These are phyloP conservation scores for Solanum hybrid DNA, from an alignment of 305 asterid species.

Conservation along the genomic window DNA sequence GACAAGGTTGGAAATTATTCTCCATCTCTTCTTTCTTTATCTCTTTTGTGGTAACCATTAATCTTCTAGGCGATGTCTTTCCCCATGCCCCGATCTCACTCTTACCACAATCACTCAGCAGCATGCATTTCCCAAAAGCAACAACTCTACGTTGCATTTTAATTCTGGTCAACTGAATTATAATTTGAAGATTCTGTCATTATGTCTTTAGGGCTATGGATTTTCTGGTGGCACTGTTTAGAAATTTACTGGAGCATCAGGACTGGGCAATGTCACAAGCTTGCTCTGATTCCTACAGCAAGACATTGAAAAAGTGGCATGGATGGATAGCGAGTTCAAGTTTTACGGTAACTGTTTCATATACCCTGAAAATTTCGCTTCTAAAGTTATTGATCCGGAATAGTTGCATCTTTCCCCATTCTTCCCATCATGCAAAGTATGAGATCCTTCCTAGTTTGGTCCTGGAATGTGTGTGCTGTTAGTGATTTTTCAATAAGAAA, in stretches of 20 bases:
- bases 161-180: neutral
- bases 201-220: conserved; percentile 83
- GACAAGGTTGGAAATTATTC: conserved; percentile 56
- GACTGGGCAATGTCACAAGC: conserved; percentile 93
- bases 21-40: conserved; percentile 7
- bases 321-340: conserved; percentile 98
- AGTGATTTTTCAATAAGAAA: neutral
- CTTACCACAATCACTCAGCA: neutral
- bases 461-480: neutral
- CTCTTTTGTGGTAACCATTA: neutral
- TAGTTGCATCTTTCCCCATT: neutral
- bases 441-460: neutral
- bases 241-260: conserved; percentile 58
- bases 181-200: conserved; percentile 5
- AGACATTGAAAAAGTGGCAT: conserved; percentile 90
- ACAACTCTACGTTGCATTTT: neutral
- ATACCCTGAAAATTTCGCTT: neutral
- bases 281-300: conserved; percentile 69
- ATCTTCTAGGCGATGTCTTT: neutral
- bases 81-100: neutral
- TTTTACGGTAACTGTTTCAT: conserved; percentile 47
- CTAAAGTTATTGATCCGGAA: neutral
- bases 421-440: neutral
- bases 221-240: conserved; percentile 74
- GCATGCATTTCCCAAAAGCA: neutral